Evolutionary conservation across 148 eudicot genomes (phyloP), one percentile per base, ranked within the genome.

Genomic region (Silene uniflora): DNA sequence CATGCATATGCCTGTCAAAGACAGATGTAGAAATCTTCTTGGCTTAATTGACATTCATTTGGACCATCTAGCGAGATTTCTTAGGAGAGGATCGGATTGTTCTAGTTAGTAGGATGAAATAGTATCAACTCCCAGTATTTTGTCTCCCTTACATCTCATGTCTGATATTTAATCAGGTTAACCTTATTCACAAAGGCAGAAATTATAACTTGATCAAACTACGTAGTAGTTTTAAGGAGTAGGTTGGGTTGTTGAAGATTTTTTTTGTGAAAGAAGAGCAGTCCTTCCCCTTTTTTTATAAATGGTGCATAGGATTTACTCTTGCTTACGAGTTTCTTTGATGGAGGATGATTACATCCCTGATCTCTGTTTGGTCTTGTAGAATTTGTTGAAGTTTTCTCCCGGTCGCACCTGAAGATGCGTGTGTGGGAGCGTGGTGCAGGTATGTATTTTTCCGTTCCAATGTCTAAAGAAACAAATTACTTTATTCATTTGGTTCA

Each of bases 391-490:
- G 90, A 96, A 88, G 95, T 92, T 67, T 85, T 88, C 84, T 96
- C 99, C 62, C 89, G 82, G 47, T 85, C 91, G 69, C 99, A 91
- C 90, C 81, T 96, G 29, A 92, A 96, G 81, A 92, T 96, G 99
- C 98, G 99, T 70, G 99, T 96, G 74, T 96, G 99, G 99, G 99
- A 92, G 78, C 97, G 98, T 49, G 98, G 98, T 23, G 99, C 99
- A 85, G 98, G 99, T 96, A 73, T 44, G 18, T 61, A 21, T 39
- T 65, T 52, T 2, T 52, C 6, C 16, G 5, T n/a, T 63, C 27
- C 5, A 2, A 7, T 22, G 32, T 42, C 46, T 22, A 73, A 58
- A 32, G 65, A 55, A 73, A 23, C 3, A 52, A 12, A 12, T 52
- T 16, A 52, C 18, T 39, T 39, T 39, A 39, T 52, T 52, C 17